Percentiles rank a stretch among this genome's conserved stretches.
Conservation (phyloP, 176 grass and related monocot genomes). For the Phoenix roebelenii region DNA sequence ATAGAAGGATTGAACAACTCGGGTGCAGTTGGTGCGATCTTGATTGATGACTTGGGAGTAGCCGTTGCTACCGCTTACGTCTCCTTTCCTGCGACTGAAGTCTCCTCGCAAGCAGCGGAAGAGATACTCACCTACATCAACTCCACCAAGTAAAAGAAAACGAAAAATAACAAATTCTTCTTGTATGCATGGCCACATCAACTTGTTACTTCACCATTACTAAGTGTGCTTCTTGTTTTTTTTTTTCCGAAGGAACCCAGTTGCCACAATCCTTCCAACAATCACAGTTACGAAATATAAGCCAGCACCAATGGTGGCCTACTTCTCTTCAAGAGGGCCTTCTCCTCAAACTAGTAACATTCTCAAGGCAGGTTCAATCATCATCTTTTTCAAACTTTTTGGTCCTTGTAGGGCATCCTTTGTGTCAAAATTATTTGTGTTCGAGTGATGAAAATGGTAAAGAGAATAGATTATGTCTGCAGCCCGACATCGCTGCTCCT, state of each 20-base stretch:
- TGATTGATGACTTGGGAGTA: slow-evolving; percentile 29
- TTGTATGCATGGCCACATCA: too few species aligned
- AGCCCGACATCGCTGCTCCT: slow-evolving; percentile 76
- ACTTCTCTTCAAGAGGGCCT: slow-evolving; percentile 80
- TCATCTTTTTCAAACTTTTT: too few species aligned
- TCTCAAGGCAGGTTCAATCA: slow-evolving; percentile 37
- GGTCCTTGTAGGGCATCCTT: too few species aligned
- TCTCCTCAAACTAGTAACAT: slow-evolving; percentile 42
- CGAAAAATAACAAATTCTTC: too few species aligned
- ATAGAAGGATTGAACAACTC: slow-evolving; percentile 35
- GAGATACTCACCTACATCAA: slow-evolving; percentile 53
- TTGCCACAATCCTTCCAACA: slow-evolving; percentile 49
- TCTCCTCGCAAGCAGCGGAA: slow-evolving; percentile 33
- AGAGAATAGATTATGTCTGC: neutral
- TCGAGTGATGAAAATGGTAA: too few species aligned
- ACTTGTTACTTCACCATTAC: too few species aligned
- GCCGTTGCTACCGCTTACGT: slow-evolving; percentile 38
- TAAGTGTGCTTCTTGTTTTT: neutral
- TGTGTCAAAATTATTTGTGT: too few species aligned
- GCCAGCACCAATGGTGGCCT: slow-evolving; percentile 60
- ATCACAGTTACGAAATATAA: slow-evolving; percentile 64
- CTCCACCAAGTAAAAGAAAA: slow-evolving; percentile 41
- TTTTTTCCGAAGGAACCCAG: slow-evolving; percentile 36
- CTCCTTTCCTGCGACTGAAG: slow-evolving; percentile 47
- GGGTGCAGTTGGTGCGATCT: slow-evolving; percentile 40